Conservation (phyloP, 2,329 filamentous ascomycete genomes). For the Graphilbum sp. region DNA sequence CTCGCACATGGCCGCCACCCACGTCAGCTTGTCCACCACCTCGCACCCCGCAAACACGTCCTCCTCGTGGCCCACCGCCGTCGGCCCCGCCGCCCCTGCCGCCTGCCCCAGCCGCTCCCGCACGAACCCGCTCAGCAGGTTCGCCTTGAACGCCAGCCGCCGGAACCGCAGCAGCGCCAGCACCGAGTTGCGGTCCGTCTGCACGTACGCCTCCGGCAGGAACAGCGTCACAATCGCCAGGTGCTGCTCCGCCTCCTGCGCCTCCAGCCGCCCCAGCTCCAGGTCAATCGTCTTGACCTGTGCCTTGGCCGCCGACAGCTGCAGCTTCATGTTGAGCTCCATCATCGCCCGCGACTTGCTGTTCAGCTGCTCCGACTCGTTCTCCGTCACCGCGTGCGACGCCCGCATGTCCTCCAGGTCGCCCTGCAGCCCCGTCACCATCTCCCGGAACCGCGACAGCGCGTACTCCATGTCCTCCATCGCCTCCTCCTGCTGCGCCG, state of each 20-base stretch:
- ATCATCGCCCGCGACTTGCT: conserved; percentile 85
- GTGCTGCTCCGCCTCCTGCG: conserved; percentile 77
- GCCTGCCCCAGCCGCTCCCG: conserved; percentile 52
- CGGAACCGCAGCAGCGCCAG: conserved; percentile 77
- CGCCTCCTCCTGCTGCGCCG: conserved; percentile 59
- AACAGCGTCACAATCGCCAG: conserved; percentile 80
- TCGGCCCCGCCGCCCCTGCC: not conserved
- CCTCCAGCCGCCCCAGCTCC: conserved; percentile 72
- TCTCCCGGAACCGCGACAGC: conserved; percentile 70
- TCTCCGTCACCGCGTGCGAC: conserved; percentile 81
- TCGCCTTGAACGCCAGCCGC: conserved; percentile 75
- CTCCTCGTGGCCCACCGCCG: conserved; percentile 47
- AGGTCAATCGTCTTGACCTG: conserved; percentile 91
- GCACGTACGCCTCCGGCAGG: conserved; percentile 61
- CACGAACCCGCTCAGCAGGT: conserved; percentile 59
- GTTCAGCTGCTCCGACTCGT: conserved; percentile 79
- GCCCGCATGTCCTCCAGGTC: conserved; percentile 86
- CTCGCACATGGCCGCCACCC: conserved; percentile 69
- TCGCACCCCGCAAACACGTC: conserved; percentile 68
- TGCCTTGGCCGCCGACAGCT: conserved; percentile 76
- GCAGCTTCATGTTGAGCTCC: conserved; percentile 89
- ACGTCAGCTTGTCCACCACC: conserved; percentile 69
- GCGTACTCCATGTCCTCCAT: conserved; percentile 86
- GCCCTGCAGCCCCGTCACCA: conserved; percentile 70
- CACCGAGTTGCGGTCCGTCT: conserved; percentile 70